Evolutionary conservation across 805 yeast species (phyloP), one percentile per base, ranked within the genome.

Genomic region (Hanseniaspora pseudoguilliermondii): DNA sequence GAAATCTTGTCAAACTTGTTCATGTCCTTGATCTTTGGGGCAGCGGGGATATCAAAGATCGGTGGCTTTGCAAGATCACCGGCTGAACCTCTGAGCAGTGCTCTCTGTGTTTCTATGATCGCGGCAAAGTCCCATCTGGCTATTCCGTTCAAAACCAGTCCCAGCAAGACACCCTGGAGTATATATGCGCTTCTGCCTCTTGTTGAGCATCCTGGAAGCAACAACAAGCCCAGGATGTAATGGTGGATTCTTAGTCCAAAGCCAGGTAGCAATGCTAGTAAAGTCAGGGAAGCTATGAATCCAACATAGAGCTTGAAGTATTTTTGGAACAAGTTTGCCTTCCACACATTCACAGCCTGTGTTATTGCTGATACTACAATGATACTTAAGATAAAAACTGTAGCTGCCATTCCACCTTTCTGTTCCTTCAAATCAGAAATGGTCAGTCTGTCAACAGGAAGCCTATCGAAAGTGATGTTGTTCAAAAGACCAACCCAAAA

Each of bases 61-160:
- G 88, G 88, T 6, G 87, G 85, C 16, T 69, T 60, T 15, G 65
- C 58, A 7, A 69, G 63, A 3, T 64, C 81, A 47, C 79, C 76
- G 0, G 95, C 90, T 61, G 86, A 95, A 20, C 84, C 84, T 60
- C 97, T 73, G 56, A 80, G 66, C 46, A 90, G 66, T 2, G 86
- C 75, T 5, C 74, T 69, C 27, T 77, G 77, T 0, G 96, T 86
- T 64, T 91, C 96, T 1, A 86, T 81, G 57, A 91, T 80, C 15
- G 96, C 82, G 2, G 95, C 97, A 63, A 85, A 82, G 56, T 93
- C 97, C 98, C 98, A 91, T 56, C 95, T 73, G 0, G 95, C 80
- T 1, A 87, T 81, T 0, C 98, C 98, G 23, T 90, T 84, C 6
- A 89, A 73, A 50, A 85, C 75, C 47, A 91, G 71, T 0, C 97